Percentiles rank a stretch among this genome's conserved stretches.
phyloP scores from a whole-genome alignment of 495 filamentous ascomycete species.

The Xylaria curta region DNA sequence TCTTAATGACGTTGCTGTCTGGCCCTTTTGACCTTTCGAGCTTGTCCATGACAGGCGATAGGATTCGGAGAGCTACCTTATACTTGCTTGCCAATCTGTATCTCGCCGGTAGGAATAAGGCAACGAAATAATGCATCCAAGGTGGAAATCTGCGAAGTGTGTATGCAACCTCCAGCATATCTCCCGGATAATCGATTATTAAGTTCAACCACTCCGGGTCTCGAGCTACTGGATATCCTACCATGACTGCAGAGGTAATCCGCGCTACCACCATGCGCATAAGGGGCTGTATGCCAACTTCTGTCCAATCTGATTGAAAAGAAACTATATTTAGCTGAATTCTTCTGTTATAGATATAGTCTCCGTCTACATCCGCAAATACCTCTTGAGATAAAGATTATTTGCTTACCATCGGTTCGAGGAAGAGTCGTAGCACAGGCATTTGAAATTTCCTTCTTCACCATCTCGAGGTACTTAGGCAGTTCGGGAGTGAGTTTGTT shows the following conservation, averaged over 20 bases:
- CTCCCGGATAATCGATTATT: constrained; percentile 39
- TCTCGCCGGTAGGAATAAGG: constrained; percentile 11
- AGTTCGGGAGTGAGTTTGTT: neutral
- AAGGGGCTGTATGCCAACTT: constrained; percentile 20
- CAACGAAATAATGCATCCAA: constrained; percentile 17
- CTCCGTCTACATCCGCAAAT: neutral
- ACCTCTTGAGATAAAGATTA: neutral
- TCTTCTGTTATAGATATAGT: neutral
- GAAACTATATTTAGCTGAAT: neutral
- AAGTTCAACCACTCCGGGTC: constrained; percentile 56
- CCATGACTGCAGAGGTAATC: constrained; percentile 50
- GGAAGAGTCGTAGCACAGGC: neutral
- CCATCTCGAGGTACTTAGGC: constrained; percentile 8
- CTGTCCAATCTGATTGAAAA: constrained; percentile 5
- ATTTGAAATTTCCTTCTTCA: neutral
- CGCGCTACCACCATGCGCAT: constrained; percentile 45
- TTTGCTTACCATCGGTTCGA: neutral
- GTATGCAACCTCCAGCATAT: constrained; percentile 37
- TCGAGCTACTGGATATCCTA: constrained; percentile 49
- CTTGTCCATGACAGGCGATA: constrained; percentile 7
- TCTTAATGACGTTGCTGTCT: neutral
- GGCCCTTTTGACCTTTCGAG: neutral
- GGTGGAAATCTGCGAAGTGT: constrained; percentile 26
- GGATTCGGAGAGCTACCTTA: neutral
- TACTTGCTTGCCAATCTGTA: neutral